Base-by-base conservation (phyloP, 768 basidiomycete species). In the Paxillus rubicundulus region DNA sequence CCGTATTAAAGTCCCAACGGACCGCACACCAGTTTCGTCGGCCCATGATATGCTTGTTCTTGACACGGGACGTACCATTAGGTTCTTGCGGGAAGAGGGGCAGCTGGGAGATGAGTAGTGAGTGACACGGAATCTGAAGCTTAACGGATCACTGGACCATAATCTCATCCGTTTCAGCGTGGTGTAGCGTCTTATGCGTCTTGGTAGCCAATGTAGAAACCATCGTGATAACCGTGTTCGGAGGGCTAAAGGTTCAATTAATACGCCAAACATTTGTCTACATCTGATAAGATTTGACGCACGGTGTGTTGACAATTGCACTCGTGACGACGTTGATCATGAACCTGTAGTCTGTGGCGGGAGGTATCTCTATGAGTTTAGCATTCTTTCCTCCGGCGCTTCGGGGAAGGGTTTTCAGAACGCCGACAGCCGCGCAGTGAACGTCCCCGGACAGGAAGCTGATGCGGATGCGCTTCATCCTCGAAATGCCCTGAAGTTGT, bases 241-340 rank as follows among this genome's bases (percentile, higher is more conserved):
- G 91, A 13, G 89, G 89, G 32, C 71, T 74, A 50, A 42, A 49
- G 24, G 24, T 32, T 44, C 20, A 27, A 4, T 52, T 30, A 24
- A 9, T 24, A 24, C 6, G 17, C 33, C 54, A 50, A 17, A 17
- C 27, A 50, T 34, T 17, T 40, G 45, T 2, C 5, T 24, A 21
- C 12, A 24, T 14, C n/a, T 9, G 13, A 13, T 13, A 27, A 34
- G 17, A 33, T 6, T 54, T 8, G 9, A 75, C 88, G 65, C 64
- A 87, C 87, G 96, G 94, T 5, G 96, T 97, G 65, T 97, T 96
- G 44, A 99, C 96, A 57, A 99, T 98, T 13, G 96, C 96, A 61
- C 91, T 92, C 5, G 89, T 84, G 9, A 92, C 80, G 32, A 94
- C 73, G 59, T 96, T 95, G 43, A 95, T 66, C 94, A 98, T 98